Conservation (phyloP, 352 stramenopile species). For the Aphanomyces astaci region DNA sequence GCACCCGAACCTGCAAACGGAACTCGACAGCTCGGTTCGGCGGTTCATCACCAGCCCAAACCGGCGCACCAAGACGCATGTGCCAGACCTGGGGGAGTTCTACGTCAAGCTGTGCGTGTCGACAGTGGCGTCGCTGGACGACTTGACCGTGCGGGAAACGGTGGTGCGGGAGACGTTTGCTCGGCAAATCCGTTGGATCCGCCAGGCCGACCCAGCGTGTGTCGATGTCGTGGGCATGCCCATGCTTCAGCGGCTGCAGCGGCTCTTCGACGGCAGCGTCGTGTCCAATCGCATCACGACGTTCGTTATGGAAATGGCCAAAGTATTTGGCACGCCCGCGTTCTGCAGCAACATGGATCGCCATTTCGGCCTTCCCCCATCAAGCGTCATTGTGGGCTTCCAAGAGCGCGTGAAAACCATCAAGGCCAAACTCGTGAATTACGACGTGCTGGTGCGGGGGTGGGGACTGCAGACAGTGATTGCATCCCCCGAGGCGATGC, state of each 20-base stretch:
- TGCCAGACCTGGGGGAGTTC: constrained; percentile 16
- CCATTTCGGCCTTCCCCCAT: background rate
- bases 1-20: background rate
- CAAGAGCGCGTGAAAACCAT: constrained; percentile 13
- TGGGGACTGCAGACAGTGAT: background rate
- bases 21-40: background rate
- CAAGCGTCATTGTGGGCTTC: background rate
- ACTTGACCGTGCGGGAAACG: background rate
- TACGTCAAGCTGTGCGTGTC: constrained; percentile 13
- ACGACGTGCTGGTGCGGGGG: background rate
- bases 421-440: constrained; percentile 10
- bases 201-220: constrained; percentile 2
- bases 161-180: constrained; percentile 2
- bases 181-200: constrained; percentile 16
- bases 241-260: background rate
- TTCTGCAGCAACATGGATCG: background rate
- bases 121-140: background rate
- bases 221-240: background rate
- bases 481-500: background rate
- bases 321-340: background rate
- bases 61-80: background rate
- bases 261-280: background rate
- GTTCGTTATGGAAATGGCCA: constrained; percentile 12
- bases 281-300: constrained; percentile 13
- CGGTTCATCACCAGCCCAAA: background rate